phyloP scores from a whole-genome alignment of 352 stramenopile genomes.

The Albugo laibachii region DNA sequence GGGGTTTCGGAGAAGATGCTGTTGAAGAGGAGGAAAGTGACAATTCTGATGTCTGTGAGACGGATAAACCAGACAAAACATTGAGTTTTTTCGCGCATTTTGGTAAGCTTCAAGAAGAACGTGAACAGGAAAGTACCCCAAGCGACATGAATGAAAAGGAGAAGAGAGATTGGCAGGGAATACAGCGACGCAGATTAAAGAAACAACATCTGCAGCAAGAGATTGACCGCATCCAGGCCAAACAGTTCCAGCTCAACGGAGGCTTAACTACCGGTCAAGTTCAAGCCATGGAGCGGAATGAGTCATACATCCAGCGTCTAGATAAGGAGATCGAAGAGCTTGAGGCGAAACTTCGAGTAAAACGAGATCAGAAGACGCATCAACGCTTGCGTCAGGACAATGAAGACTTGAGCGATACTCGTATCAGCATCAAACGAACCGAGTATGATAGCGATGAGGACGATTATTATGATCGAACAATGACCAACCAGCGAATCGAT shows the following conservation, averaged over 20 bases:
- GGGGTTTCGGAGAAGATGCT: conserved; percentile 75
- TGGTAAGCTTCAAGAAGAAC: conserved; percentile 18
- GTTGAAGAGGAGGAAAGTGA: conserved; percentile 26
- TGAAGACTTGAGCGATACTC: neutral
- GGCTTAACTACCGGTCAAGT: conserved; percentile 37
- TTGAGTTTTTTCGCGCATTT: neutral
- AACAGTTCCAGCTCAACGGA: conserved; percentile 37
- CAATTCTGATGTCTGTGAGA: conserved; percentile 15
- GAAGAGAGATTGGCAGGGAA: conserved; percentile 49
- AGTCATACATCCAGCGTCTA: conserved; percentile 29
- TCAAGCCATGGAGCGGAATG: conserved; percentile 32
- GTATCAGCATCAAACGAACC: neutral
- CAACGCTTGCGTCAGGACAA: conserved; percentile 1
- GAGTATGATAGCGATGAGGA: conserved; percentile 53
- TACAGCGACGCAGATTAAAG: conserved; percentile 64
- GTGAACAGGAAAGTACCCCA: conserved; percentile 17
- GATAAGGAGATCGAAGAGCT: conserved; percentile 43
- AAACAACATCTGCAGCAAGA: conserved; percentile 64
- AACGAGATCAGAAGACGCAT: conserved; percentile 2
- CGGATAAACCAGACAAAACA: conserved; percentile 3
- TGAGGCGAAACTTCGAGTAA: conserved; percentile 11
- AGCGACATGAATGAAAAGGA: conserved; percentile 42
- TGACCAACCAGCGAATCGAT: conserved; percentile 18
- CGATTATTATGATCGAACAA: conserved; percentile 61
- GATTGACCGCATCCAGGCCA: conserved; percentile 39